Evolutionary conservation across 2,329 filamentous ascomycete genomes (phyloP).

Genomic region (Talaromyces sp.): DNA sequence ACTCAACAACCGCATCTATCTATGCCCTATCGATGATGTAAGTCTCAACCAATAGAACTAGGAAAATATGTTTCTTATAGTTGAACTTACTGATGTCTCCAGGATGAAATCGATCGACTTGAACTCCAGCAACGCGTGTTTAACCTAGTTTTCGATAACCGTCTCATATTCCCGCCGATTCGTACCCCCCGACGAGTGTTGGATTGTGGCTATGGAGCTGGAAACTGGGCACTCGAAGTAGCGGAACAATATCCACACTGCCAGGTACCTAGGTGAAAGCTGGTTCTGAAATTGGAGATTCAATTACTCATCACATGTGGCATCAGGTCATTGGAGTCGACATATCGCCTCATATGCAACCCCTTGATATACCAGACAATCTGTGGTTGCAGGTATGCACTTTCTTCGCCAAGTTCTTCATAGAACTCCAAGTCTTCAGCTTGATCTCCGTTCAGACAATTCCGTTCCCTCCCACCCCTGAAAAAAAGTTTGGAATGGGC

Average conservation of each 20-base stretch:
- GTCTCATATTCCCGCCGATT: slow-evolving; percentile 66
- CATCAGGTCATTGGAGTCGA: slow-evolving; percentile 65
- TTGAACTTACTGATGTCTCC: slow-evolving; percentile 11
- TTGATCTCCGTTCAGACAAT: background rate
- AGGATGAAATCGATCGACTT: slow-evolving; percentile 65
- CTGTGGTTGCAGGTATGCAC: slow-evolving; percentile 57
- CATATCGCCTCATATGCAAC: slow-evolving; percentile 64
- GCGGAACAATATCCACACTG: slow-evolving; percentile 60
- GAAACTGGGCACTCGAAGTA: slow-evolving; percentile 64
- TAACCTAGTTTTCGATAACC: slow-evolving; percentile 58
- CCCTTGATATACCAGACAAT: slow-evolving; percentile 60
- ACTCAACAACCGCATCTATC: slow-evolving; percentile 60
- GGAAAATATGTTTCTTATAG: background rate
- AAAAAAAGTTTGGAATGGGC: background rate
- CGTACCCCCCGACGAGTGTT: slow-evolving; percentile 54
- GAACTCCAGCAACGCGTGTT: slow-evolving; percentile 60
- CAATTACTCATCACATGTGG: slow-evolving; percentile 10
- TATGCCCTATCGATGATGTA: slow-evolving; percentile 68
- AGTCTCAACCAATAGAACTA: slow-evolving; percentile 17
- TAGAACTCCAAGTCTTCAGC: background rate
- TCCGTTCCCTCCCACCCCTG: too few relatives aligned
- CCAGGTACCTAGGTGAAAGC: slow-evolving; percentile 48
- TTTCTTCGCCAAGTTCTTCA: background rate
- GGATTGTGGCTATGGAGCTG: slow-evolving; percentile 69
- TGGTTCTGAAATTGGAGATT: background rate